Evolutionary conservation across 1,139 yeast genomes (phyloP).

Genomic region (Magnusiomyces sp.): DNA sequence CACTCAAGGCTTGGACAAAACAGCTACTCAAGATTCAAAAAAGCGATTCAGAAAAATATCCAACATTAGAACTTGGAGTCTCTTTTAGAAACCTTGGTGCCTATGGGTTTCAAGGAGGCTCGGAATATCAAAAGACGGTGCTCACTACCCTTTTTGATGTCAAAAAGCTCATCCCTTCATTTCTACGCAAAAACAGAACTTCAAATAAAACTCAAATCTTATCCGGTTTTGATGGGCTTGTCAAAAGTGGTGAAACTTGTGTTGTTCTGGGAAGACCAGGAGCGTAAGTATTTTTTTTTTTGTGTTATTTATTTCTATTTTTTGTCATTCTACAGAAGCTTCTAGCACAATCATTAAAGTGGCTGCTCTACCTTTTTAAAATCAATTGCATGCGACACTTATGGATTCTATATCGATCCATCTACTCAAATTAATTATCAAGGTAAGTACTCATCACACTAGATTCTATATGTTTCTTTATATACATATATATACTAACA

Average conservation of each 20-base stretch:
- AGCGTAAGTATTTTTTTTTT: slow-evolving; percentile 7
- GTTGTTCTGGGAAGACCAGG: slow-evolving; percentile 84
- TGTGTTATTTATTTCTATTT: too few relatives aligned
- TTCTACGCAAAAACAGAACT: too few relatives aligned
- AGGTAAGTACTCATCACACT: slow-evolving; percentile 16
- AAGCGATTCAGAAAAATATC: neutral
- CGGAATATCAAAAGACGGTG: slow-evolving; percentile 63
- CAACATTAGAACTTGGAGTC: slow-evolving; percentile 43
- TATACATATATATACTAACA: too few relatives aligned
- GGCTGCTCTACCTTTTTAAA: slow-evolving; percentile 77
- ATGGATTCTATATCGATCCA: slow-evolving; percentile 55
- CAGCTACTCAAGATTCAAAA: neutral
- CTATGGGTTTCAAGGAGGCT: slow-evolving; percentile 59
- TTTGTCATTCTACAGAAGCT: too few relatives aligned
- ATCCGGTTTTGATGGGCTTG: slow-evolving; percentile 57
- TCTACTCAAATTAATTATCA: slow-evolving; percentile 37
- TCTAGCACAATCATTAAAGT: slow-evolving; percentile 9
- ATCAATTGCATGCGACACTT: slow-evolving; percentile 60
- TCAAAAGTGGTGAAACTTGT: too few relatives aligned
- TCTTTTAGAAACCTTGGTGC: slow-evolving; percentile 58
- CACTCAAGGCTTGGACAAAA: neutral
- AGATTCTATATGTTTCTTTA: too few relatives aligned
- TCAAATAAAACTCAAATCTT: slow-evolving; percentile 46
- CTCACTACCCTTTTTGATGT: slow-evolving; percentile 47
- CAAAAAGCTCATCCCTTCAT: too few relatives aligned